phyloP scores from a whole-genome alignment of 2,329 filamentous ascomycete species.

The Monascus ruber region DNA sequence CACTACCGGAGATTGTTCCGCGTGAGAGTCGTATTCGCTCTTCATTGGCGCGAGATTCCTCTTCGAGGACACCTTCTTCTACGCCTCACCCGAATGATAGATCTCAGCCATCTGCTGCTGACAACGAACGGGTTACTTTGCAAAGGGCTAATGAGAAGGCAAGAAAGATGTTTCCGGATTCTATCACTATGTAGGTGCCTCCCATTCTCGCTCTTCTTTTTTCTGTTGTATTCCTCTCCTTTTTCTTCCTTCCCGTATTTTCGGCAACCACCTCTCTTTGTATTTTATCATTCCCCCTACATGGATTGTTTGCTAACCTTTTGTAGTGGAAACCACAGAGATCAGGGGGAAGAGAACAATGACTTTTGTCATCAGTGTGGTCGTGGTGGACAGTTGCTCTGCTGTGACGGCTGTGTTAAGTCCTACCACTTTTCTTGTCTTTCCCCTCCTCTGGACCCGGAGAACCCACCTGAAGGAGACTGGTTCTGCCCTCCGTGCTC shows the following conservation, averaged over 20 bases:
- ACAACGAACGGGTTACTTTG: too few relatives aligned
- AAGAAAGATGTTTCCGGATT: too few relatives aligned
- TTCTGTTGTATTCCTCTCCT: not conserved
- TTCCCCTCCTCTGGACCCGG: conserved; percentile 62
- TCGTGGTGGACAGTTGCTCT: conserved; percentile 73
- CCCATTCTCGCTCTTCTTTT: not conserved
- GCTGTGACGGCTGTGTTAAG: conserved; percentile 83
- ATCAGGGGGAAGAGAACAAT: conserved; percentile 54
- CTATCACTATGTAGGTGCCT: too few relatives aligned
- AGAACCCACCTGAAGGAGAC: conserved; percentile 53
- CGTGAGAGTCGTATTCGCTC: conserved; percentile 16
- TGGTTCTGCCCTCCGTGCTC: conserved; percentile 67
- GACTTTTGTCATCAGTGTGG: conserved; percentile 83
- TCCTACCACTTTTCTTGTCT: conserved; percentile 87
- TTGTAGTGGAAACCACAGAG: conserved; percentile 8
- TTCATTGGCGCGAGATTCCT: conserved; percentile 7
- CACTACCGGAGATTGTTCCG: conserved; percentile 11
- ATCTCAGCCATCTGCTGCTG: too few relatives aligned
- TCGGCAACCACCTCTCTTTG: not conserved
- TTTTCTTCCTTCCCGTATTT: not conserved
- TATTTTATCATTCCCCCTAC: not conserved
- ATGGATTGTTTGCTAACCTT: conserved; percentile 1
- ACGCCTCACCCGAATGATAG: too few relatives aligned
- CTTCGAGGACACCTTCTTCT: conserved; percentile 4
- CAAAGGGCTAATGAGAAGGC: too few relatives aligned